Evolutionary conservation across 768 basidiomycete genomes (phyloP), one percentile per base, ranked within the genome.

Genomic region (Pleurotus cornucopiae): DNA sequence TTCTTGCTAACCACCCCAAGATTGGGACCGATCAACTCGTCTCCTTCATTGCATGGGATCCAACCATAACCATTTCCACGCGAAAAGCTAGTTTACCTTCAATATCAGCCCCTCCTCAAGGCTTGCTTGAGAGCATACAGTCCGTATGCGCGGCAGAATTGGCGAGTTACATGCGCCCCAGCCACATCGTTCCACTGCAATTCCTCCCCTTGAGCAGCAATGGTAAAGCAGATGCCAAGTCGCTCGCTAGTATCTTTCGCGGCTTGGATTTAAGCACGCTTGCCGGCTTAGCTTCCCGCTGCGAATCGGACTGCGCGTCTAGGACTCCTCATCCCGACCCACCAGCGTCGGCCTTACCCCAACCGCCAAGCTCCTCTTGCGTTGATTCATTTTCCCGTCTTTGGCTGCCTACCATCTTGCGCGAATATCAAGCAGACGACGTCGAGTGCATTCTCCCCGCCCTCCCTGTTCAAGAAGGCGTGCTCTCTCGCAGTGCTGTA

Each of bases 121-220:
- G 65, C 5, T 62, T 77, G 9, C 48, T 73, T 20, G 60, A 64
- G 25, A 61, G 60, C 14, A 67, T 79, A 57, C 63, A 71, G 46
- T 62, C 49, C 6, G 69, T 69, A 11, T 78, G 75, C 57, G 72
- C 77, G 38, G 60, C 58, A 5, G 73, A 78, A 60, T 66, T 81
- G 0, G 72, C 80, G 4, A 73, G 70, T 47, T 81, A 81, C 58
- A 80, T 80, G 79, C 72, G 79, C 5, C 80, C 80, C 6, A 71
- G 73, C 55, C 76, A 78, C 62, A 70, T 81, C 52, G 68, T 81
- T 26, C 75, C 78, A 5, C 65, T 81, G n/a, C 68, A 64, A 56
- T 80, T 73, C 68, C 70, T 81, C 55, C 78, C 79, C 4, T 60
- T 81, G 55, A 80, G 67, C 62, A 66, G 71, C 9, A 68, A 71